These are phyloP conservation scores for Cutaneotrichosporon sp. DNA, from an alignment of 1,284 basidiomycete species.

Conservation along the genomic window DNA sequence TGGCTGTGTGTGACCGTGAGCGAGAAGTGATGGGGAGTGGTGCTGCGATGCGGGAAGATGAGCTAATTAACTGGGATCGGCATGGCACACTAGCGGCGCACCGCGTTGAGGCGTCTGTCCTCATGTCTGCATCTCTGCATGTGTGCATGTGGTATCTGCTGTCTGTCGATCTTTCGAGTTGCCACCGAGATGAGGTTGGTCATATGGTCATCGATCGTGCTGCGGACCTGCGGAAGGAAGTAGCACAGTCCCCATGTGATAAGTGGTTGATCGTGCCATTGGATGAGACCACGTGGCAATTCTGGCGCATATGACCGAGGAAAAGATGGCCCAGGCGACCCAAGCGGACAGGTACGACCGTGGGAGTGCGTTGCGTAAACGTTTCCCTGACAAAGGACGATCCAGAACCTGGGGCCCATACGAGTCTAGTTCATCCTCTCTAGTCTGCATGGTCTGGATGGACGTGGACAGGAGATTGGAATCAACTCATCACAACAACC, in stretches of 20 bases:
- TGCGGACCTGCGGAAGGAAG: too few species aligned
- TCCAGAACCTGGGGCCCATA: conserved; percentile 3
- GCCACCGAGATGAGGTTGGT: too few species aligned
- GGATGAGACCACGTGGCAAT: not conserved
- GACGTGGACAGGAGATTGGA: not conserved
- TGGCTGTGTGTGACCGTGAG: not conserved
- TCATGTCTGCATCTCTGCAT: too few species aligned
- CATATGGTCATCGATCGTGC: too few species aligned
- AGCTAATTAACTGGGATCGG: too few species aligned
- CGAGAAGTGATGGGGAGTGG: not conserved
- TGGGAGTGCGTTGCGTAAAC: not conserved
- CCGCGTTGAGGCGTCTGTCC: too few species aligned
- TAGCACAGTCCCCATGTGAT: too few species aligned
- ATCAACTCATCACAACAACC: conserved; percentile 1
- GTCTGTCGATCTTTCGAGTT: too few species aligned
- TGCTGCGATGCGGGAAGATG: not conserved
- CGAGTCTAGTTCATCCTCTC: too few species aligned
- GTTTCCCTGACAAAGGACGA: not conserved
- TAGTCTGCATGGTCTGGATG: not conserved
- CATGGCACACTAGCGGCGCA: too few species aligned
- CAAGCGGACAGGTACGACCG: not conserved
- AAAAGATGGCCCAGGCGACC: not conserved
- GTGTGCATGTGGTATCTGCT: too few species aligned
- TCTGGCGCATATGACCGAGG: not conserved
- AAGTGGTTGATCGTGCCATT: too few species aligned